phyloP scores from a whole-genome alignment of 805 yeast species.

The Suhomyces sp. region DNA sequence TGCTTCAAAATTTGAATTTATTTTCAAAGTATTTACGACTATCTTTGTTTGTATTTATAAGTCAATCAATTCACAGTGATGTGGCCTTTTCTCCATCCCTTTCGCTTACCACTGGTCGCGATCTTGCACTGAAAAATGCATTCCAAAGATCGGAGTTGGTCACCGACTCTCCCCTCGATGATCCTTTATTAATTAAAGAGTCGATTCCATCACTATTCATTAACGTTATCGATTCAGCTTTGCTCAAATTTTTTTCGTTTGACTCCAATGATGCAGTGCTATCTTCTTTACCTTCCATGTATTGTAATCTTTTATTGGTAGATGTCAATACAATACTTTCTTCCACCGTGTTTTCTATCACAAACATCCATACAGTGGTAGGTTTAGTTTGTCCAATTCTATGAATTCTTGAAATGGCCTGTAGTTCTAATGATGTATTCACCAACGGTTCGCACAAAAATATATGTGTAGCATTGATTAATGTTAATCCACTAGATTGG shows the following conservation, averaged over 20 bases:
- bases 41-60: no score
- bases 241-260: slow-evolving; percentile 33
- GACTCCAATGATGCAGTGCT: slow-evolving; percentile 17
- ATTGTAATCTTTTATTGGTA: slow-evolving; percentile 56
- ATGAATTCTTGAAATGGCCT: slow-evolving; percentile 89
- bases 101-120: no score
- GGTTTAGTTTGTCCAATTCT: slow-evolving; percentile 82
- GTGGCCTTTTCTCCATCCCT: no score
- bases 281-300: slow-evolving; percentile 24
- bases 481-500: slow-evolving; percentile 86
- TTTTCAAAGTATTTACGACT: no score
- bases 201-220: slow-evolving; percentile 50
- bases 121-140: slow-evolving; percentile 48
- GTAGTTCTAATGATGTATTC: slow-evolving; percentile 82
- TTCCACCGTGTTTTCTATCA: slow-evolving; percentile 81
- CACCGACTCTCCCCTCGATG: slow-evolving; percentile 59
- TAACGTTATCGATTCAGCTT: slow-evolving; percentile 56
- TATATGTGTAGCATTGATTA: slow-evolving; percentile 90
- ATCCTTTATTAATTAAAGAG: slow-evolving; percentile 43
- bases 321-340: slow-evolving; percentile 77
- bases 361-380: slow-evolving; percentile 92
- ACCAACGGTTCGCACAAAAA: slow-evolving; percentile 91
- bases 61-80: no score
- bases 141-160: slow-evolving; percentile 60
- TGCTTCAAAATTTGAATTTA: no score